Percentiles rank a stretch among this genome's conserved stretches.
Evolutionary conservation across 495 filamentous ascomycete genomes (phyloP).

Genomic region (Aspergillus cristatus): DNA sequence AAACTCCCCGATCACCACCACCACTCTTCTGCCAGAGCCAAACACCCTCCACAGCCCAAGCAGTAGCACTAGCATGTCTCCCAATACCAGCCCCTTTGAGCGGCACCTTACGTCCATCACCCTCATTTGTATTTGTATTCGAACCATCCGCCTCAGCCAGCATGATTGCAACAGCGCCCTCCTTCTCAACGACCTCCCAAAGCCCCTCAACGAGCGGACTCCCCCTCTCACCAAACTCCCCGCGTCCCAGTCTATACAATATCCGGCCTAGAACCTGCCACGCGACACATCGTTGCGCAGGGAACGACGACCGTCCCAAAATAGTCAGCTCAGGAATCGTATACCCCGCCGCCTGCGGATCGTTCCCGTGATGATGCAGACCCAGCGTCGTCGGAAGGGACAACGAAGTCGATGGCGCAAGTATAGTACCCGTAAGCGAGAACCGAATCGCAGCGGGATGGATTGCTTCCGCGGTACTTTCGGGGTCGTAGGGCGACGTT

Average conservation of each 20-base stretch:
- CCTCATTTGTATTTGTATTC: constrained; percentile 1
- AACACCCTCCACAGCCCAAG: constrained; percentile 81
- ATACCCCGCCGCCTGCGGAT: constrained; percentile 90
- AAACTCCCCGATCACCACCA: constrained; percentile 37
- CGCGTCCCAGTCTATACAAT: constrained; percentile 70
- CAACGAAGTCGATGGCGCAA: constrained; percentile 64
- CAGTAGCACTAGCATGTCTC: constrained; percentile 55
- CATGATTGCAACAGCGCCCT: constrained; percentile 63
- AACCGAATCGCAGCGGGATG: constrained; percentile 76
- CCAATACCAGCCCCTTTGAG: constrained; percentile 19
- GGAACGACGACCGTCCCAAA: constrained; percentile 69
- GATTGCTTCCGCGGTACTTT: constrained; percentile 51
- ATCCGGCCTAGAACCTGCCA: constrained; percentile 85
- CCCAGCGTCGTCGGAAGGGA: constrained; percentile 65
- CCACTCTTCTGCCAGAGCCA: constrained; percentile 88
- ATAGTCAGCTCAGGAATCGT: constrained; percentile 83
- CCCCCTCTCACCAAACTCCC: constrained; percentile 62
- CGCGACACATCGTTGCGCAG: constrained; percentile 82
- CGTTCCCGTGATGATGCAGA: constrained; percentile 88
- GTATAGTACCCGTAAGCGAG: constrained; percentile 68
- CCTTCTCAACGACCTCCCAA: constrained; percentile 70
- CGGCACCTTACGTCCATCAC: neutral
- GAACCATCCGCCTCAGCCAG: constrained; percentile 53
- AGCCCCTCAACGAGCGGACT: constrained; percentile 52
- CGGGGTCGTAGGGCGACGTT: constrained; percentile 67